These are phyloP conservation scores for Naganishia onofrii DNA, from an alignment of 768 basidiomycete genomes.

Conservation along the genomic window DNA sequence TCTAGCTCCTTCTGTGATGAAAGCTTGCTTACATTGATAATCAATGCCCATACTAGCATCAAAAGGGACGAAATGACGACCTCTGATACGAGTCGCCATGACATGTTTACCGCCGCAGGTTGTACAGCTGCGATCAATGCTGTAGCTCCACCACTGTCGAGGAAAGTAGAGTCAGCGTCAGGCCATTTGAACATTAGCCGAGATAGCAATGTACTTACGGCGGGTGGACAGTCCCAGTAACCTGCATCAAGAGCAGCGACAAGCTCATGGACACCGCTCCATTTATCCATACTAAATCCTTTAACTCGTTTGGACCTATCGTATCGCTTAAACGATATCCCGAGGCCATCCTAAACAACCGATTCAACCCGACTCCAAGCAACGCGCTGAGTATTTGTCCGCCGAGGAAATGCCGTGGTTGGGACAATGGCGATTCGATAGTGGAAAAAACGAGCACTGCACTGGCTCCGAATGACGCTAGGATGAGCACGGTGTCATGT, in stretches of 20 bases:
- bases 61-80: constrained; percentile 35
- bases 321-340: constrained; percentile 25
- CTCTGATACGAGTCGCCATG: constrained; percentile 38
- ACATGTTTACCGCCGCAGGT: constrained; percentile 28
- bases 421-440: constrained; percentile 40
- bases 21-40: constrained; percentile 38
- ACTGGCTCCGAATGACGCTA: constrained; percentile 42
- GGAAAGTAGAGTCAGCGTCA: not conserved
- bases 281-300: constrained; percentile 31
- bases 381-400: constrained; percentile 40
- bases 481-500: constrained; percentile 34
- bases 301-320: constrained; percentile 28
- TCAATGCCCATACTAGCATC: constrained; percentile 40
- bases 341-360: constrained; percentile 33
- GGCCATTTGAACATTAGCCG: not conserved
- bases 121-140: constrained; percentile 37
- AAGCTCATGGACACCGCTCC: constrained; percentile 36
- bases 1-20: too few relatives aligned
- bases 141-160: constrained; percentile 39
- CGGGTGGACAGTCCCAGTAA: constrained; percentile 38
- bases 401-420: constrained; percentile 39
- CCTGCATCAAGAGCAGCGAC: constrained; percentile 32
- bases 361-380: constrained; percentile 35
- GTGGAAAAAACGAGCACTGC: constrained; percentile 38
- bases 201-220: constrained; percentile 34